Percentiles rank a stretch among this genome's conserved stretches.
Conservation (phyloP, 352 stramenopile species). For the Phytopythium boreale region DNA sequence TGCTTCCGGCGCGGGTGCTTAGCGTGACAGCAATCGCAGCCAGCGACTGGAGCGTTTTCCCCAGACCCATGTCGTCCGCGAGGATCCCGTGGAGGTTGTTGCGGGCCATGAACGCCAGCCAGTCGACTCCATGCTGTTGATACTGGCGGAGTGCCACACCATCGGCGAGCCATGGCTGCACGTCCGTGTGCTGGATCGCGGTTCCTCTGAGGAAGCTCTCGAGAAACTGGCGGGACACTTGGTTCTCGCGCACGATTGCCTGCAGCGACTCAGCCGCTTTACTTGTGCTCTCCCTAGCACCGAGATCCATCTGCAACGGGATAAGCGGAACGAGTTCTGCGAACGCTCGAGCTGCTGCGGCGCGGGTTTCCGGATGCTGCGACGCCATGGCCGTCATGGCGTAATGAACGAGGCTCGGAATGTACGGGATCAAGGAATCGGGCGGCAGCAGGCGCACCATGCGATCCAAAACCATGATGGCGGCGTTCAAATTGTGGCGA, state of each 20-base stretch:
- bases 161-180: constrained; percentile 24
- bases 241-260: constrained; percentile 41
- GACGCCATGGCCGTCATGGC: constrained; percentile 68
- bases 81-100: constrained; percentile 81
- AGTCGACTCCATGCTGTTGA: constrained; percentile 78
- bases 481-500: constrained; percentile 20
- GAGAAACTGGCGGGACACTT: constrained; percentile 63
- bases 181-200: constrained; percentile 40
- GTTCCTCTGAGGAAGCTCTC: constrained; percentile 59
- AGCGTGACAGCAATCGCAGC: constrained; percentile 78
- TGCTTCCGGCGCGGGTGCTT: background rate
- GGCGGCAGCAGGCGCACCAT: constrained; percentile 32
- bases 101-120: constrained; percentile 63
- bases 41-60: constrained; percentile 96
- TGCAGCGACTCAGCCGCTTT: constrained; percentile 12
- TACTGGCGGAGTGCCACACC: constrained; percentile 52
- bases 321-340: constrained; percentile 66
- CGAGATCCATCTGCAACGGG: constrained; percentile 72
- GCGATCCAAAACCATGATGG: constrained; percentile 57
- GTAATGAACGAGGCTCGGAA: constrained; percentile 69
- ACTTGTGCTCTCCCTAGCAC: constrained; percentile 7
- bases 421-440: constrained; percentile 38
- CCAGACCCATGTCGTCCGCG: constrained; percentile 89
- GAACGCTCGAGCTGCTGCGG: constrained; percentile 58
- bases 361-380: constrained; percentile 33